These are phyloP conservation scores for Nemophila menziesii DNA, from an alignment of 257 asterid genomes.

Conservation along the genomic window DNA sequence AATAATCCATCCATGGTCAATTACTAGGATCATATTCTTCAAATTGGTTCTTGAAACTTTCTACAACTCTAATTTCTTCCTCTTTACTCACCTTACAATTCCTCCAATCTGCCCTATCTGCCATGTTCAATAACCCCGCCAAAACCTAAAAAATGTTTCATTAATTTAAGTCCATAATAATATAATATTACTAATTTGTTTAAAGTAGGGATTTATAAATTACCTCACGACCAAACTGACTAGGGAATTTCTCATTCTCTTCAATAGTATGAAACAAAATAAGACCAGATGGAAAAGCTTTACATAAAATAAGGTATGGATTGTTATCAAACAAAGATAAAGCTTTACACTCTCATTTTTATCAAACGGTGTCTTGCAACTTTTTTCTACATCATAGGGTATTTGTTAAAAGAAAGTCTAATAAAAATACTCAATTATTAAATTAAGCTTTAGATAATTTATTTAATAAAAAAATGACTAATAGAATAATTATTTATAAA, in stretches of 20 bases:
- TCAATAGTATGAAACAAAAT: conserved; percentile 55
- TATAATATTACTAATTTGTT: too few species aligned
- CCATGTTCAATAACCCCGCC: conserved; percentile 83
- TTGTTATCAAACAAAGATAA: too few species aligned
- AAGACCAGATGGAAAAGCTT: conserved; percentile 81
- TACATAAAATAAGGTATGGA: conserved; percentile 82
- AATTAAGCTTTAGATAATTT: too few species aligned
- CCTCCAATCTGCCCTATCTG: conserved; percentile 95
- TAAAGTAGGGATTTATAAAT: too few species aligned
- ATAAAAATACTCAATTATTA: too few species aligned
- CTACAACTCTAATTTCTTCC: conserved; percentile 62
- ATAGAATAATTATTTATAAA: too few species aligned
- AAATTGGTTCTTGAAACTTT: conserved; percentile 50
- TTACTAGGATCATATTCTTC: conserved; percentile 50
- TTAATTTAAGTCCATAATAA: not conserved
- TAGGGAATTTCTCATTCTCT: conserved; percentile 77
- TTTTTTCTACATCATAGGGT: conserved; percentile 40
- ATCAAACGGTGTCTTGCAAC: conserved; percentile 42
- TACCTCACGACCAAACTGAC: conserved; percentile 97
- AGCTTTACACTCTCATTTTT: conserved; percentile 47
- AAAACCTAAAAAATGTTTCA: conserved; percentile 39
- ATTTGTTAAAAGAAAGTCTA: too few species aligned
- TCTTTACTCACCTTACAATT: conserved; percentile 67
- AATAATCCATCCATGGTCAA: conserved; percentile 12
- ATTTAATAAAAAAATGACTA: too few species aligned